A percentile compares a stretch with the other conserved stretches of the same genome.
Conservation (phyloP, 225 moss, liverwort and hornwort genomes). For the Thuidium tamariscinum region DNA sequence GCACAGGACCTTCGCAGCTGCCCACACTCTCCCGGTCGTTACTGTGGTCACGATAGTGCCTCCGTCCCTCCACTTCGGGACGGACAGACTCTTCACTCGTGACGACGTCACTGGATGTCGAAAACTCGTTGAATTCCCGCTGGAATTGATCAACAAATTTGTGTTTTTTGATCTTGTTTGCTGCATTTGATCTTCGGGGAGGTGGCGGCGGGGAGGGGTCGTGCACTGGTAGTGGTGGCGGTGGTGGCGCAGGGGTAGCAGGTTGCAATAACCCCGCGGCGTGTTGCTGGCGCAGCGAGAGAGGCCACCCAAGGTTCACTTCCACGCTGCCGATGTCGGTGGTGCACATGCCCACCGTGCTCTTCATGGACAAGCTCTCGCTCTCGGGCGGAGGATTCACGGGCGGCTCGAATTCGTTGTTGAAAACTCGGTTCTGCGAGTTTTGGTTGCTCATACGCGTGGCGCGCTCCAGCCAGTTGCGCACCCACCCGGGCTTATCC, state of each 20-base stretch:
- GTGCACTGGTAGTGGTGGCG: background rate
- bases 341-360: slow-evolving; percentile 56
- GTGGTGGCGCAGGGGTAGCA: background rate
- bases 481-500: slow-evolving; percentile 48
- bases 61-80: background rate
- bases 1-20: slow-evolving; percentile 23
- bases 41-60: background rate
- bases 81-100: slow-evolving; percentile 3
- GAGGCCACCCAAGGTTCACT: slow-evolving; percentile 34
- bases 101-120: background rate
- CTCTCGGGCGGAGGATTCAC: slow-evolving; percentile 12
- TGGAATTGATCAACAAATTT: background rate
- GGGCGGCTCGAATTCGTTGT: slow-evolving; percentile 11
- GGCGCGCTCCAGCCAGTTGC: slow-evolving; percentile 49
- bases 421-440: slow-evolving; percentile 7
- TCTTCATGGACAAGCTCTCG: slow-evolving; percentile 41
- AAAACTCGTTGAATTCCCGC: background rate
- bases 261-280: slow-evolving; percentile 30
- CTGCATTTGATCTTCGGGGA: background rate
- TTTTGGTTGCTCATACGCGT: slow-evolving; percentile 27
- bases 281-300: slow-evolving; percentile 51
- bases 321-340: slow-evolving; percentile 35
- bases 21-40: slow-evolving; percentile 34
- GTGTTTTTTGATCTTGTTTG: background rate
- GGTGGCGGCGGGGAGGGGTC: background rate